Percentiles rank a stretch among this genome's conserved stretches.
Conservation (phyloP, 768 basidiomycete genomes). For the Boletus speciosus region DNA sequence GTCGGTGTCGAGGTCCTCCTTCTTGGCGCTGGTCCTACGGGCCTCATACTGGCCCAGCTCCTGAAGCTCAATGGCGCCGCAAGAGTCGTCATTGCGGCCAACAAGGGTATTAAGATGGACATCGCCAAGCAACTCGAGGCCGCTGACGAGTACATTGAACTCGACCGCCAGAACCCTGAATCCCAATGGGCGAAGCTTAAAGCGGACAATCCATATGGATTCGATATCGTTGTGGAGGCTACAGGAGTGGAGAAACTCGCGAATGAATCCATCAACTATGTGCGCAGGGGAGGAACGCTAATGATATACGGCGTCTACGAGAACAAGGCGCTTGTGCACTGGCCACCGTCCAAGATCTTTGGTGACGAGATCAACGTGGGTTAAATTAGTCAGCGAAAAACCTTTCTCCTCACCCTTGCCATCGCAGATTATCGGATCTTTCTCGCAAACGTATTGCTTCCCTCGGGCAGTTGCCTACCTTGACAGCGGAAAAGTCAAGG, state of each 20-base stretch:
- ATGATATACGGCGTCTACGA: slow-evolving; percentile 92
- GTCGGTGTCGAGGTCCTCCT: slow-evolving; percentile 84
- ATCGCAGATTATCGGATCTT: slow-evolving; percentile 80
- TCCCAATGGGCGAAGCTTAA: slow-evolving; percentile 80
- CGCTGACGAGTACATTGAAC: slow-evolving; percentile 82
- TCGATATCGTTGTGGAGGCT: slow-evolving; percentile 81
- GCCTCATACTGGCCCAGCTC: slow-evolving; percentile 86
- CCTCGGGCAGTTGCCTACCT: slow-evolving; percentile 87
- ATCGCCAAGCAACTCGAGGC: slow-evolving; percentile 76
- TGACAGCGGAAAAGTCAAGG: slow-evolving; percentile 78
- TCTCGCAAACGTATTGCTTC: slow-evolving; percentile 88
- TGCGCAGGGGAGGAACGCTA: slow-evolving; percentile 77
- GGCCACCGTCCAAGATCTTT: slow-evolving; percentile 83
- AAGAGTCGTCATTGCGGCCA: slow-evolving; percentile 79
- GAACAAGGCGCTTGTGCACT: slow-evolving; percentile 78
- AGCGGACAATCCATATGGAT: slow-evolving; percentile 80
- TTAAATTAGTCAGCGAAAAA: background rate
- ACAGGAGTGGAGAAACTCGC: slow-evolving; percentile 84
- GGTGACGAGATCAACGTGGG: slow-evolving; percentile 62
- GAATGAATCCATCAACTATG: slow-evolving; percentile 88
- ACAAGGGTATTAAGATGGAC: slow-evolving; percentile 89
- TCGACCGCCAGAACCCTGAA: slow-evolving; percentile 71
- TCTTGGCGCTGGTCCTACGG: slow-evolving; percentile 88
- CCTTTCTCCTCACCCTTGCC: background rate
- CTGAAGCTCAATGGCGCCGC: slow-evolving; percentile 84